phyloP scores from a whole-genome alignment of 1,284 basidiomycete genomes.

The Calocybe gambosa region DNA sequence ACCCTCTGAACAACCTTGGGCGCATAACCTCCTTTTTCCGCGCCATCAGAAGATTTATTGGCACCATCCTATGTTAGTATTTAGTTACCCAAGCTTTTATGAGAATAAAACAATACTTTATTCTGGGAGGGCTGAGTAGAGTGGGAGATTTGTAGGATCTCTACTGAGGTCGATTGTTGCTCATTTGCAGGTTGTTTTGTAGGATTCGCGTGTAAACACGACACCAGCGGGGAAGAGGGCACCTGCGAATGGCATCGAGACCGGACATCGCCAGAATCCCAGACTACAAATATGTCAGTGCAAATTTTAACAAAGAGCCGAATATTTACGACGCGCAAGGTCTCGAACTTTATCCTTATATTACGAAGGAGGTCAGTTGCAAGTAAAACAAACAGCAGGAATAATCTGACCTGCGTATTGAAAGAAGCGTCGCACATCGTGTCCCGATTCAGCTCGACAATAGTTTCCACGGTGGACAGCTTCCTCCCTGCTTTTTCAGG shows the following conservation, averaged over 20 bases:
- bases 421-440: slow-evolving; percentile 5
- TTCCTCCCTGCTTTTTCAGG: slow-evolving; percentile 16
- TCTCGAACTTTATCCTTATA: slow-evolving; percentile 20
- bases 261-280: slow-evolving; percentile 13
- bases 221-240: slow-evolving; percentile 15
- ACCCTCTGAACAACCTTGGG: background rate
- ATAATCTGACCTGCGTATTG: slow-evolving; percentile 18
- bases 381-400: background rate
- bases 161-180: background rate
- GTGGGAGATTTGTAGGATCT: slow-evolving; percentile 2
- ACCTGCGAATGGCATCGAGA: slow-evolving; percentile 3
- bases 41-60: background rate
- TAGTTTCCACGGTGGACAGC: slow-evolving; percentile 18
- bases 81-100: slow-evolving; percentile 12
- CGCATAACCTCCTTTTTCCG: no score
- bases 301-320: background rate
- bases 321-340: slow-evolving; percentile 16
- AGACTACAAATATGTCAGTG: slow-evolving; percentile 10
- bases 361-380: background rate
- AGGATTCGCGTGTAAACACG: background rate
- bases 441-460: slow-evolving; percentile 16
- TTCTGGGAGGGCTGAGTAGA: slow-evolving; percentile 1
- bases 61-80: slow-evolving; percentile 10
- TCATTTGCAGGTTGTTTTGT: background rate
- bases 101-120: background rate